Evolutionary conservation across 2,329 filamentous ascomycete species (phyloP).

Genomic region (Ascochyta lentis): DNA sequence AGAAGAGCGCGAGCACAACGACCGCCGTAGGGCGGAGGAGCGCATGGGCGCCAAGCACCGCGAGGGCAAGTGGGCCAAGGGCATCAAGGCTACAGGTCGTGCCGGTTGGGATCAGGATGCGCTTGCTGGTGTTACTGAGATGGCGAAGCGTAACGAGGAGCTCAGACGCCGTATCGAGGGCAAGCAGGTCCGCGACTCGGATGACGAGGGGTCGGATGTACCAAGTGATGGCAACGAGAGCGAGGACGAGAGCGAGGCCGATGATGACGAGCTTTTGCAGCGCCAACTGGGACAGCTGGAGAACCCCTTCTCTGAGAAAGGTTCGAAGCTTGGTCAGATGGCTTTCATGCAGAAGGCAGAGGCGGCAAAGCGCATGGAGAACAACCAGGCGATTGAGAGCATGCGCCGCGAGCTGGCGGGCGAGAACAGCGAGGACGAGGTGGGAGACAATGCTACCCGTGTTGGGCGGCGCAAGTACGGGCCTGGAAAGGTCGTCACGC

Average conservation of each 20-base stretch:
- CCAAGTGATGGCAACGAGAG: conserved; percentile 59
- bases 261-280: conserved; percentile 50
- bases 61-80: conserved; percentile 92
- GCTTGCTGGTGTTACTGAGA: conserved; percentile 76
- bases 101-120: conserved; percentile 90
- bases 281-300: conserved; percentile 47
- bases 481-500: conserved; percentile 48
- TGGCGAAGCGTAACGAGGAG: conserved; percentile 83
- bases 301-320: conserved; percentile 63
- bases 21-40: conserved; percentile 80
- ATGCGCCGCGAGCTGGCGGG: conserved; percentile 73
- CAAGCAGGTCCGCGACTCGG: conserved; percentile 61
- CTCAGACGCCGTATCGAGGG: conserved; percentile 80
- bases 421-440: conserved; percentile 60
- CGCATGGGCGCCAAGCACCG: conserved; percentile 84
- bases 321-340: conserved; percentile 77
- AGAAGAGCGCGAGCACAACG: conserved; percentile 69
- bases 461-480: conserved; percentile 76
- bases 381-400: conserved; percentile 70
- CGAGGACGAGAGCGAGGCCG: conserved; percentile 66
- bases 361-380: conserved; percentile 75
- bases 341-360: conserved; percentile 95
- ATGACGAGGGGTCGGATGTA: conserved; percentile 54
- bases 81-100: conserved; percentile 77
- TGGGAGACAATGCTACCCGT: conserved; percentile 61